Base-by-base conservation (phyloP, 1,284 basidiomycete species). In the Puccinia polysora region DNA sequence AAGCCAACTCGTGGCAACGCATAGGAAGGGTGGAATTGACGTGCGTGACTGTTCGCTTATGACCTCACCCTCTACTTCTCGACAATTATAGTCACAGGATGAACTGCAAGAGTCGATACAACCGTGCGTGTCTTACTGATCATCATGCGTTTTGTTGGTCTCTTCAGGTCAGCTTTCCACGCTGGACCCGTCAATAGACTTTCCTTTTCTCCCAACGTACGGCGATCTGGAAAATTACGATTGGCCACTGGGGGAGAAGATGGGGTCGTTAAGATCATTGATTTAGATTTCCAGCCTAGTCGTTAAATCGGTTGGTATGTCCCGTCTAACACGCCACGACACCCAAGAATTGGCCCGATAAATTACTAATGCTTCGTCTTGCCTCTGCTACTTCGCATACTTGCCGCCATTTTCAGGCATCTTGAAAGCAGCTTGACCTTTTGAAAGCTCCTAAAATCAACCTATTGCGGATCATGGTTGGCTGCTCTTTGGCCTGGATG, bases 241-340 rank as follows among this genome's bases (percentile, higher is more conserved):
- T 47, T 70, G 7, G 67, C 67, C 15, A 70, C 43, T 36, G 67
- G 53, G 28, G 67, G 67, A 45, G 67, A 70, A 40, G 67, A 70
- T 52, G 67, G 58, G 23, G 56, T 70, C 45, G 45, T 70, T 4
- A 56, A 45, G 40, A 68, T 68, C 25, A 32, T 53, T 36, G 65
- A 68, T 28, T 49, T 68, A 12, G n/a, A 25, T 45, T 30, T 68
- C 18, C 28, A 32, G 32, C 45, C 23, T 32, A 32, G 18, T 25
- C 12, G 18, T 28, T 60, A 23, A 60, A 10, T 45, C 40, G n/a
- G 1, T 25, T 34, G 14, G 15, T 12, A 34, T 14, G 18, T 56
- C 53, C 34, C 2, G 14, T 34, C 38, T n/a, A 18, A 20, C 7
- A 56, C 20, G 3, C 30, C n/a, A 4, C 20, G 7, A 5, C 53